Percentiles rank a stretch among this genome's conserved stretches.
Evolutionary conservation across 768 basidiomycete genomes (phyloP).

Genomic region (Tylopilus plumbeoviolaceoides): DNA sequence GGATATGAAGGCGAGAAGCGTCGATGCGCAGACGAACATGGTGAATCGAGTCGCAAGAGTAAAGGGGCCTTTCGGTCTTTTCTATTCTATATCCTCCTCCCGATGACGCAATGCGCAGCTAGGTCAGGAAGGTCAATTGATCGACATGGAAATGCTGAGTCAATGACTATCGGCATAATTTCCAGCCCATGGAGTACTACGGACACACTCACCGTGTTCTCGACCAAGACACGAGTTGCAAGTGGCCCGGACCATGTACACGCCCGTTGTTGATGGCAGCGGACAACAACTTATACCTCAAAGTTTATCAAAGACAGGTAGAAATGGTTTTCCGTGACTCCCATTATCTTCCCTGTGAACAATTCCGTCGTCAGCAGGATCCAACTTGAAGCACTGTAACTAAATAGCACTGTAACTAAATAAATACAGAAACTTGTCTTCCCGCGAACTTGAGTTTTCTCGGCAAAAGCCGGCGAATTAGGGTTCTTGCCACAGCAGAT

Average conservation of each 20-base stretch:
- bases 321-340: no score
- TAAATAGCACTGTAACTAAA: no score
- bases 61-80: not conserved
- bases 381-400: no score
- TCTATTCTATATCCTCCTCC: not conserved
- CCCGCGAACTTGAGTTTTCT: constrained; percentile 3
- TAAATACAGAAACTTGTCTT: no score
- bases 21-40: constrained; percentile 17
- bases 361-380: not conserved
- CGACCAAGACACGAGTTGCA: not conserved
- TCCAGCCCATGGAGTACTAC: no score
- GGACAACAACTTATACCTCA: no score
- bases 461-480: constrained; percentile 15
- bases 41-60: not conserved
- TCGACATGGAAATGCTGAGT: not conserved
- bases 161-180: not conserved
- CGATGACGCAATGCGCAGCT: constrained; percentile 31
- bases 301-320: no score
- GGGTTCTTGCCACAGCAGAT: not conserved
- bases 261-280: no score
- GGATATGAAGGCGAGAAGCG: constrained; percentile 23
- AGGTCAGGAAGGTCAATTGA: not conserved
- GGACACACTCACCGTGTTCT: not conserved
- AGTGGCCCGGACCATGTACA: no score
- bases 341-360: not conserved